Evolutionary conservation across 768 basidiomycete genomes (phyloP), one percentile per base, ranked within the genome.

Genomic region (Daedaleopsis sinensis): DNA sequence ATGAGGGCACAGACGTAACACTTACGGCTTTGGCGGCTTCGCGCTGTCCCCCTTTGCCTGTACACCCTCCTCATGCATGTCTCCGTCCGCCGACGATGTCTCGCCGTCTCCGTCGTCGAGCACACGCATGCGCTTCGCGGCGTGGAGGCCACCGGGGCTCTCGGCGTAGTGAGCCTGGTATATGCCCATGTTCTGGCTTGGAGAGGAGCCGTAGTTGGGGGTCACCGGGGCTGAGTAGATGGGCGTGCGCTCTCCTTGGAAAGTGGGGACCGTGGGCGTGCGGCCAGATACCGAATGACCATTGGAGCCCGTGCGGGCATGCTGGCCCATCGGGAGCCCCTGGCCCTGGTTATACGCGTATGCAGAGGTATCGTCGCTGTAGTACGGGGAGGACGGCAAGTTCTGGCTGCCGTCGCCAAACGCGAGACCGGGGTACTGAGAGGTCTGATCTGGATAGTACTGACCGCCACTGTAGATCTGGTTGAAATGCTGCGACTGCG

Each of bases 1-100:
- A 15, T 38, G 7, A 21, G 37, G 48, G n/a, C 19, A 16, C 43
- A 23, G 24, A 53, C 47, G 47, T 49, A 49, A 49, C 23, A 67
- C 66, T 61, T 60, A 67, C 66, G 66, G 62, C 58, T 64, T 67
- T 16, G 52, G 44, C 16, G 60, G 57, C 53, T 62, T 61, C 55
- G 52, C 62, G 7, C 27, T 32, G 15, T 57, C 61, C 18, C 57
- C 65, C 58, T 65, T 61, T 53, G 43, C 42, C 32, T 59, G 64
- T 19, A 10, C 35, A 43, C 48, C 52, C 16, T 64, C 66, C 50
- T 58, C 64, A 5, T 21, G 44, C 23, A 54, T 63, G 15, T 65
- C 64, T 13, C 64, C 64, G 3, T 61, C 57, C 49, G 49, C 56
- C 39, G 61, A 61, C 38, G 57, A 57, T 35, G 9, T 48, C 2